phyloP scores from a whole-genome alignment of 2,329 filamentous ascomycete genomes.

The Knufia fluminis region DNA sequence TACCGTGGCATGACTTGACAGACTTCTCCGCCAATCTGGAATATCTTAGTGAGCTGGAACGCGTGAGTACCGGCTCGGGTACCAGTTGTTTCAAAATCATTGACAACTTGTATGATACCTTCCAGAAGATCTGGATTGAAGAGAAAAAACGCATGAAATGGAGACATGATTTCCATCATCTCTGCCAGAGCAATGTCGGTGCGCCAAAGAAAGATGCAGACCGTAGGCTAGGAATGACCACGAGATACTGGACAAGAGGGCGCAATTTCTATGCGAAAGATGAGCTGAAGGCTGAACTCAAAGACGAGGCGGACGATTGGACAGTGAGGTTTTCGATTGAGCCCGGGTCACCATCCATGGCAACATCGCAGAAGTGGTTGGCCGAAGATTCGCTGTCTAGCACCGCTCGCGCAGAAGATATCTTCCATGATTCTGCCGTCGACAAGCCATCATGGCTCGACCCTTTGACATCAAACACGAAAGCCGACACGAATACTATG shows the following conservation, averaged over 20 bases:
- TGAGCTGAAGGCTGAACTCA: slow-evolving; percentile 21
- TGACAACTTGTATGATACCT: slow-evolving; percentile 34
- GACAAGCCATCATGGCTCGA: slow-evolving; percentile 28
- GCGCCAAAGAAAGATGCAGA: slow-evolving; percentile 33
- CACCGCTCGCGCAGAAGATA: slow-evolving; percentile 19
- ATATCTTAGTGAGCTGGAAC: slow-evolving; percentile 37
- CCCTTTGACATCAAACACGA: slow-evolving; percentile 9
- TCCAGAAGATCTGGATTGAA: slow-evolving; percentile 36
- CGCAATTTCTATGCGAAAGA: slow-evolving; percentile 21
- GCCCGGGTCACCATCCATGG: slow-evolving; percentile 36
- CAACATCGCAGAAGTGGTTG: slow-evolving; percentile 37
- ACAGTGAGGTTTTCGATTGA: slow-evolving; percentile 36
- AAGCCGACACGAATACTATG: slow-evolving; percentile 29
- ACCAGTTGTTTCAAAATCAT: slow-evolving; percentile 39
- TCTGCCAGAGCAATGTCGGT: slow-evolving; percentile 35
- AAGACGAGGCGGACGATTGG: slow-evolving; percentile 19
- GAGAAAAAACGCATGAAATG: slow-evolving; percentile 29
- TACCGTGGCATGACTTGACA: slow-evolving; percentile 30
- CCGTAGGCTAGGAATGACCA: slow-evolving; percentile 31
- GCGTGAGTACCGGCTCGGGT: slow-evolving; percentile 30
- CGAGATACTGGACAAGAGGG: slow-evolving; percentile 33
- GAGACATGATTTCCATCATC: slow-evolving; percentile 29
- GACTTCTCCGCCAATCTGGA: slow-evolving; percentile 36
- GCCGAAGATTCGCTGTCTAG: slow-evolving; percentile 28
- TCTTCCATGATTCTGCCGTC: slow-evolving; percentile 30